A percentile compares a stretch with the other conserved stretches of the same genome.
Evolutionary conservation across 2,329 filamentous ascomycete genomes (phyloP).

Genomic region (Alternaria infectoria): DNA sequence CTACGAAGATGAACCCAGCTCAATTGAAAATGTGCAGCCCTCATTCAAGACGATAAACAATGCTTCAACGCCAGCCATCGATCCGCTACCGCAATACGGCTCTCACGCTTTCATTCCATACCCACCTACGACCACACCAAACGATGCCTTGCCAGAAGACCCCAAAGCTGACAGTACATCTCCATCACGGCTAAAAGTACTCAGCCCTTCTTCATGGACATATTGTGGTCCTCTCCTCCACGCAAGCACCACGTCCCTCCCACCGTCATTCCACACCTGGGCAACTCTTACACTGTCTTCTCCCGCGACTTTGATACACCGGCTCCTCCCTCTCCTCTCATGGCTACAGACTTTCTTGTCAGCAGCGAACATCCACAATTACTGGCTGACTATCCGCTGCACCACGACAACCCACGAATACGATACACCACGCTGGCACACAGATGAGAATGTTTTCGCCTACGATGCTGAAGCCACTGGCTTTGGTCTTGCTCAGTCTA

Average conservation of each 20-base stretch:
- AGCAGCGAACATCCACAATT: constrained; percentile 42
- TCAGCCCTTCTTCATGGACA: background rate
- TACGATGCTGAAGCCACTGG: background rate
- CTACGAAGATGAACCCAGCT: background rate
- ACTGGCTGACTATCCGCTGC: constrained; percentile 58
- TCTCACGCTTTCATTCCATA: background rate
- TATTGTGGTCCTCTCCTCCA: background rate
- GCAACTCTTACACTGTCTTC: background rate
- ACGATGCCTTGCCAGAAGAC: background rate
- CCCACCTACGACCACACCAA: background rate
- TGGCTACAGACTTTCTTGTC: background rate
- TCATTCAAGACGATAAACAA: background rate
- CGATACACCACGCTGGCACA: constrained; percentile 57
- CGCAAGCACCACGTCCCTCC: background rate
- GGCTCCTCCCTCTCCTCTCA: background rate
- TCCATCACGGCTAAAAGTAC: background rate
- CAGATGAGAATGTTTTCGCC: constrained; percentile 57
- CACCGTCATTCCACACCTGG: background rate
- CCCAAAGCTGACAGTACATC: background rate
- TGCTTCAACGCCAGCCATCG: background rate
- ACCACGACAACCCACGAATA: constrained; percentile 53
- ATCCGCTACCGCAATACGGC: background rate
- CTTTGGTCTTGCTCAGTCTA: background rate
- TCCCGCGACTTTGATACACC: background rate
- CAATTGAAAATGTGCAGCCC: background rate